Percentiles rank a stretch among this genome's conserved stretches.
These are phyloP conservation scores for Alternaria arbusti DNA, from an alignment of 2,329 filamentous ascomycete species.

Conservation along the genomic window DNA sequence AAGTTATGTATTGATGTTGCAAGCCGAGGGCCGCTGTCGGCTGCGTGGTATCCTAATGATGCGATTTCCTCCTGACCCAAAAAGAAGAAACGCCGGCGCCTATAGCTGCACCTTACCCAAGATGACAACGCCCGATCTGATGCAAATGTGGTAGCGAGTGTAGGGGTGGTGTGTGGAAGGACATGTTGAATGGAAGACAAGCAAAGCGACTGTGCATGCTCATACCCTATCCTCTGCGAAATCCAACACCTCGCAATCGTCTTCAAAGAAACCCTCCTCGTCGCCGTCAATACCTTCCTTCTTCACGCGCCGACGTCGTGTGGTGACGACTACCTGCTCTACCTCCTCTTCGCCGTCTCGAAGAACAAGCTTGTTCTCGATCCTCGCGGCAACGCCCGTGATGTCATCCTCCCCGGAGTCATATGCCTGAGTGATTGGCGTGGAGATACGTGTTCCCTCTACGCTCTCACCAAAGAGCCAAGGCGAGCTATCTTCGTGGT, in stretches of 20 bases:
- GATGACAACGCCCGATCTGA: neutral
- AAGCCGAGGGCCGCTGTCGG: slow-evolving; percentile 1
- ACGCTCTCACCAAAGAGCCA: slow-evolving; percentile 64
- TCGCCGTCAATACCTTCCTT: slow-evolving; percentile 63
- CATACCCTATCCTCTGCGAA: slow-evolving; percentile 70
- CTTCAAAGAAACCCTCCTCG: slow-evolving; percentile 81
- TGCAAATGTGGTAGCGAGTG: neutral
- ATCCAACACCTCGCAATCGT: slow-evolving; percentile 89
- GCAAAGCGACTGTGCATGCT: neutral
- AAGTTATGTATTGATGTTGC: neutral
- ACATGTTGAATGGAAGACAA: neutral
- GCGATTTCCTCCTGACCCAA: neutral
- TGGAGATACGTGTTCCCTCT: slow-evolving; percentile 55
- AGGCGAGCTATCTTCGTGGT: slow-evolving; percentile 42
- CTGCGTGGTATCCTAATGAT: slow-evolving; percentile 7
- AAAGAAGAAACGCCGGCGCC: slow-evolving; percentile 1
- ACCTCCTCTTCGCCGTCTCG: slow-evolving; percentile 63
- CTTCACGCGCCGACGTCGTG: slow-evolving; percentile 67
- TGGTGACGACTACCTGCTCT: slow-evolving; percentile 83
- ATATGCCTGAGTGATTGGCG: slow-evolving; percentile 44
- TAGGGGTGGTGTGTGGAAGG: neutral
- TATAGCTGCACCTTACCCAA: neutral
- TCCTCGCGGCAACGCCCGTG: slow-evolving; percentile 56
- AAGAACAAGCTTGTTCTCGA: slow-evolving; percentile 55
- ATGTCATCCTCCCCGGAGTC: slow-evolving; percentile 48